Percentiles rank a stretch among this genome's conserved stretches.
Conservation (phyloP, 352 stramenopile genomes). For the Phytophthora sansomeana region DNA sequence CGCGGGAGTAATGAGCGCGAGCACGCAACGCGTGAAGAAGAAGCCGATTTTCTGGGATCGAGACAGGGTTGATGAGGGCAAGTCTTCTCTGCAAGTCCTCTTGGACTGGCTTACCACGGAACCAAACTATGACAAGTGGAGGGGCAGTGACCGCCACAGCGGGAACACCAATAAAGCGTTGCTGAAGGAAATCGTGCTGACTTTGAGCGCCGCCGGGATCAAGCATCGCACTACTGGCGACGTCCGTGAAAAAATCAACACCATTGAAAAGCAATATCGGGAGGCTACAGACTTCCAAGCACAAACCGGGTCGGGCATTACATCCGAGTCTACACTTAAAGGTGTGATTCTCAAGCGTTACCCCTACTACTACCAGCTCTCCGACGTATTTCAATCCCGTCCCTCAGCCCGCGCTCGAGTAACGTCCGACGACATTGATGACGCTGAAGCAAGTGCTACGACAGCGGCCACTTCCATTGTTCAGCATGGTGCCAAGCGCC, state of each 20-base stretch:
- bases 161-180: slow-evolving; percentile 5
- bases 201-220: neutral
- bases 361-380: slow-evolving; percentile 5
- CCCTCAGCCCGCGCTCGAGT: neutral
- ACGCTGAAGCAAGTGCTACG: no score
- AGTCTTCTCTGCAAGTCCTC: no score
- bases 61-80: no score
- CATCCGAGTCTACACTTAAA: neutral
- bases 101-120: no score
- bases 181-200: neutral
- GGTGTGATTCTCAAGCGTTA: neutral
- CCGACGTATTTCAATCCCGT: neutral
- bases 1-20: no score
- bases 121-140: no score
- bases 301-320: neutral
- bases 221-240: neutral
- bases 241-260: slow-evolving; percentile 5
- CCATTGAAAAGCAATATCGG: neutral
- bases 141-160: slow-evolving; percentile 2
- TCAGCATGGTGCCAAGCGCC: neutral
- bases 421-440: neutral
- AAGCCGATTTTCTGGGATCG: no score
- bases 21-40: no score
- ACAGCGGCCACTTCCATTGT: neutral
- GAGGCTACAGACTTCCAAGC: slow-evolving; percentile 1